Conservation (phyloP, 768 basidiomycete genomes). For the Wakefieldia striispora region DNA sequence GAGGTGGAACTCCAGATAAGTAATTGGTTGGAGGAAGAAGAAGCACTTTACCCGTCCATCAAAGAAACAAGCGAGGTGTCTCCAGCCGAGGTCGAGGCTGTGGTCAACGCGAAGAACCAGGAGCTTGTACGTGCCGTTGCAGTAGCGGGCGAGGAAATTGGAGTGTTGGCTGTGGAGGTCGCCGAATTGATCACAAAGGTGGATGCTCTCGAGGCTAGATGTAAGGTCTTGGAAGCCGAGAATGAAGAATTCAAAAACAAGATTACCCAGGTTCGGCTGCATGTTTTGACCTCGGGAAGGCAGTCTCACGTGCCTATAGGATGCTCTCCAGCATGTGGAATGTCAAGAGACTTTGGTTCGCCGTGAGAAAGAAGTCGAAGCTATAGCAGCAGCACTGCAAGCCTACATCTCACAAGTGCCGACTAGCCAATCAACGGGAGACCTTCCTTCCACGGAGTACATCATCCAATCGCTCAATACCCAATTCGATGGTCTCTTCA, state of each 20-base stretch:
- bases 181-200: slow-evolving; percentile 32
- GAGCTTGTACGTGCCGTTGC: slow-evolving; percentile 14
- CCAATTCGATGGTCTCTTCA: slow-evolving; percentile 25
- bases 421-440: slow-evolving; percentile 1
- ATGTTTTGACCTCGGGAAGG: neutral
- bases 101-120: slow-evolving; percentile 24
- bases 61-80: slow-evolving; percentile 15
- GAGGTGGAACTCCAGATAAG: slow-evolving; percentile 32
- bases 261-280: slow-evolving; percentile 25
- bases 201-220: slow-evolving; percentile 21
- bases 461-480: slow-evolving; percentile 26
- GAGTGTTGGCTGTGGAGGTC: slow-evolving; percentile 29
- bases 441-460: slow-evolving; percentile 30
- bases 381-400: slow-evolving; percentile 29
- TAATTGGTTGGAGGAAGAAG: slow-evolving; percentile 28
- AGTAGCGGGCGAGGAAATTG: slow-evolving; percentile 30
- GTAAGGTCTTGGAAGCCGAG: slow-evolving; percentile 24
- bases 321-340: slow-evolving; percentile 7
- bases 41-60: slow-evolving; percentile 21
- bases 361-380: slow-evolving; percentile 28
- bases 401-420: slow-evolving; percentile 32
- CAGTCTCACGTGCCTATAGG: slow-evolving; percentile 12
- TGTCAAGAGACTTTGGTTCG: slow-evolving; percentile 15
- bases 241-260: slow-evolving; percentile 26
- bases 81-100: slow-evolving; percentile 23